phyloP scores from a whole-genome alignment of 192 early-diverging fungal species.

The Coemansia sp. region DNA sequence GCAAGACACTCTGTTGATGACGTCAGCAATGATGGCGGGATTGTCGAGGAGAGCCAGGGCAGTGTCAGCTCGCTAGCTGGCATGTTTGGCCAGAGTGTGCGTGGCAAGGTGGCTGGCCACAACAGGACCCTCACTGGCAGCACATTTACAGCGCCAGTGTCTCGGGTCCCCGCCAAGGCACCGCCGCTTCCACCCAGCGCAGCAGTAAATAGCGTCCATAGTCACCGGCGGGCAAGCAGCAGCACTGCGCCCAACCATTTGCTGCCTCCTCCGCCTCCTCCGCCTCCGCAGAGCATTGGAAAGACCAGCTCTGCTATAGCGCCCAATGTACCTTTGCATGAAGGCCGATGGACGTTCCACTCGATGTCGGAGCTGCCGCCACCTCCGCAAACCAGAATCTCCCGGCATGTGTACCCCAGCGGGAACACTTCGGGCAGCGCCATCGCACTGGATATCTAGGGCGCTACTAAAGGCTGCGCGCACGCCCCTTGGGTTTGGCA shows the following conservation, averaged over 20 bases:
- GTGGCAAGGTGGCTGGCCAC: conserved; percentile 18
- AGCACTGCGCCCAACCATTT: conserved; percentile 21
- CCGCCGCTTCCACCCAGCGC: conserved; percentile 22
- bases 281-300: conserved; percentile 2
- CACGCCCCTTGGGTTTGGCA: not conserved
- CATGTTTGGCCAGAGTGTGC: conserved; percentile 46
- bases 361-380: conserved; percentile 26
- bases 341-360: conserved; percentile 54
- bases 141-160: conserved; percentile 13
- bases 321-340: conserved; percentile 29
- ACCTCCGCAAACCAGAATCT: conserved; percentile 15
- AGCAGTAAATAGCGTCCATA: not conserved
- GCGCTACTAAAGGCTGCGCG: not conserved
- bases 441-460: conserved; percentile 26
- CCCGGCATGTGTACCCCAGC: conserved; percentile 39
- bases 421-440: conserved; percentile 36
- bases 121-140: conserved; percentile 2
- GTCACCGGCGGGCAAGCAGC: conserved; percentile 26
- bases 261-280: conserved; percentile 37
- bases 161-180: conserved; percentile 11
- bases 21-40: conserved; percentile 14
- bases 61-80: conserved; percentile 51
- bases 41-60: conserved; percentile 49
- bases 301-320: not conserved
- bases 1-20: conserved; percentile 31